These are phyloP conservation scores for Sarocladiaceae sp. DNA, from an alignment of 2,329 filamentous ascomycete species.

Conservation along the genomic window DNA sequence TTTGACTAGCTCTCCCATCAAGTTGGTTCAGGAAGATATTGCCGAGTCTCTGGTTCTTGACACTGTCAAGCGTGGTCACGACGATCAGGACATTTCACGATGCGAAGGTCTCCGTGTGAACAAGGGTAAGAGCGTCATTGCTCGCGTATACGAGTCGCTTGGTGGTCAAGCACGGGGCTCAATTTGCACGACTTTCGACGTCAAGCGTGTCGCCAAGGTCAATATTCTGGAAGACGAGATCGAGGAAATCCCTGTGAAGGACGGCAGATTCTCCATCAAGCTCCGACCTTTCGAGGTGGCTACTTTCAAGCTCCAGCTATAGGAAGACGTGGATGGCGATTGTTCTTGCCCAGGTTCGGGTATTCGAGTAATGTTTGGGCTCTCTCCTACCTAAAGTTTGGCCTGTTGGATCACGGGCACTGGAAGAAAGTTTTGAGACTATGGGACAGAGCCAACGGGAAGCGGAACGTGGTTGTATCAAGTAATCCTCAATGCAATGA, in stretches of 20 bases:
- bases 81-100: conserved; percentile 69
- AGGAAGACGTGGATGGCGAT: conserved; percentile 24
- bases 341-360: conserved; percentile 16
- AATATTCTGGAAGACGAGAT: conserved; percentile 88
- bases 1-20: conserved; percentile 47
- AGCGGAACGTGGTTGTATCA: background rate
- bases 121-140: conserved; percentile 72
- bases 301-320: conserved; percentile 64
- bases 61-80: conserved; percentile 88
- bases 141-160: conserved; percentile 83
- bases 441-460: background rate
- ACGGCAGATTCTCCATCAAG: conserved; percentile 54
- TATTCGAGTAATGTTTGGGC: conserved; percentile 7
- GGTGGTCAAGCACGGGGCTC: conserved; percentile 74
- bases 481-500: conserved; percentile 1
- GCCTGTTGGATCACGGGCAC: too few species aligned
- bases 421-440: too few species aligned
- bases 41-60: conserved; percentile 71
- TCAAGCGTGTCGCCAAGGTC: conserved; percentile 75
- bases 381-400: background rate
- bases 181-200: conserved; percentile 62
- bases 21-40: conserved; percentile 54
- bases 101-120: conserved; percentile 59
- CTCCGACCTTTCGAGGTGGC: conserved; percentile 82
- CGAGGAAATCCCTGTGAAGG: conserved; percentile 54